Percentiles rank a stretch among this genome's conserved stretches.
Conservation (phyloP, 2,329 filamentous ascomycete genomes). For the Xylaria arbuscula region DNA sequence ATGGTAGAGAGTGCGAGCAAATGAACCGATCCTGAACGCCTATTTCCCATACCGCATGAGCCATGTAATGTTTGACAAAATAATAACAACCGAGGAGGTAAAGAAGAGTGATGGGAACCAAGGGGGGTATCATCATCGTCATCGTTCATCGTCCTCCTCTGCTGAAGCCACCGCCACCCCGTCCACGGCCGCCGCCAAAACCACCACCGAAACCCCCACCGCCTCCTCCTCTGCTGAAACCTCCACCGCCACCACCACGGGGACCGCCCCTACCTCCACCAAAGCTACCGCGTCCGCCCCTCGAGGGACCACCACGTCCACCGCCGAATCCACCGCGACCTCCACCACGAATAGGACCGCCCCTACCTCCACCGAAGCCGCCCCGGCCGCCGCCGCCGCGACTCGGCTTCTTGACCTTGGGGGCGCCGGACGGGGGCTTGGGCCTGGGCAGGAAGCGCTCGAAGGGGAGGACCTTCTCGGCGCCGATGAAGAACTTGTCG, state of each 20-base stretch:
- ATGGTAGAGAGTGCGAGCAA: conserved; percentile 15
- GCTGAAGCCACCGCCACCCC: conserved; percentile 41
- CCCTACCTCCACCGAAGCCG: conserved; percentile 45
- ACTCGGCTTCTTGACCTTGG: conserved; percentile 74
- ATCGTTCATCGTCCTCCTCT: conserved; percentile 40
- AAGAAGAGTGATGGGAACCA: conserved; percentile 22
- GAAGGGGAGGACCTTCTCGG: conserved; percentile 92
- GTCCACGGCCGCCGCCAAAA: conserved; percentile 31
- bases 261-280: conserved; percentile 31
- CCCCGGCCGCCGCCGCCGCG: conserved; percentile 72
- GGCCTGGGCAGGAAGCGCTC: conserved; percentile 98
- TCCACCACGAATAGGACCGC: conserved; percentile 60
- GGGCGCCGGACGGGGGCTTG: conserved; percentile 75
- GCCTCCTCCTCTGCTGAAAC: conserved; percentile 43
- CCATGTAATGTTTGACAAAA: conserved; percentile 32
- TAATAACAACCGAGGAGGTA: conserved; percentile 16
- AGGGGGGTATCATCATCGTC: conserved; percentile 35
- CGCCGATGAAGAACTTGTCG: conserved; percentile 96
- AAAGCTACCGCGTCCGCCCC: conserved; percentile 40
- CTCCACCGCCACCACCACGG: conserved; percentile 9
- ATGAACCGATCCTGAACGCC: conserved; percentile 44
- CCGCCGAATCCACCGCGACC: conserved; percentile 62
- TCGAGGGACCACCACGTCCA: conserved; percentile 50
- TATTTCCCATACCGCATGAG: conserved; percentile 42
- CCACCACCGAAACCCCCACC: conserved; percentile 47